phyloP scores from a whole-genome alignment of 2,329 filamentous ascomycete genomes.

The Penicillium sp. region DNA sequence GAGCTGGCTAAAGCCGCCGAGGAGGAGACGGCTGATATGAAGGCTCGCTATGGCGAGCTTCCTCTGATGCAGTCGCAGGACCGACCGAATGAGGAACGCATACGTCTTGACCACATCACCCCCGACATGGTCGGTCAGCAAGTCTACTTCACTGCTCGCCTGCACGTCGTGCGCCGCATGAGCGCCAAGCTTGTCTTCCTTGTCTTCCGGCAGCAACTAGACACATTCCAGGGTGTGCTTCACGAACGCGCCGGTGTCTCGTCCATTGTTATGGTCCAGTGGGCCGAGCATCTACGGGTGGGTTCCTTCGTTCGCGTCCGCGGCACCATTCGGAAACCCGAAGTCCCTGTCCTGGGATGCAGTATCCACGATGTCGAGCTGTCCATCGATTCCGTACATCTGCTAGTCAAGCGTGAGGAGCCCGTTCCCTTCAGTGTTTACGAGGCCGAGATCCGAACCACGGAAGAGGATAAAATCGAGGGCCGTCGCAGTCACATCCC shows the following conservation, averaged over 20 bases:
- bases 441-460: slow-evolving; percentile 67
- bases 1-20: slow-evolving; percentile 51
- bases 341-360: slow-evolving; percentile 74
- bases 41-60: slow-evolving; percentile 61
- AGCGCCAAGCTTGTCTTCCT: slow-evolving; percentile 84
- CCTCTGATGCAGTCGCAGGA: slow-evolving; percentile 63
- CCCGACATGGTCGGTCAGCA: slow-evolving; percentile 60
- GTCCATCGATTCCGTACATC: slow-evolving; percentile 67
- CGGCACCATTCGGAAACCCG: slow-evolving; percentile 73
- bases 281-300: slow-evolving; percentile 79
- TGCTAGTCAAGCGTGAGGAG: slow-evolving; percentile 64
- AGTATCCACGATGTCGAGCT: slow-evolving; percentile 78
- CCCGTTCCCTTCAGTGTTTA: slow-evolving; percentile 71
- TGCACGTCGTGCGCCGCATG: slow-evolving; percentile 80
- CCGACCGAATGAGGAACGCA: slow-evolving; percentile 52
- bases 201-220: slow-evolving; percentile 80
- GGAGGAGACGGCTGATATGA: slow-evolving; percentile 63
- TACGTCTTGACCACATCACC: slow-evolving; percentile 57
- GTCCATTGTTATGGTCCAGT: slow-evolving; percentile 78
- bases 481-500: slow-evolving; percentile 65
- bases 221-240: slow-evolving; percentile 83
- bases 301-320: slow-evolving; percentile 79
- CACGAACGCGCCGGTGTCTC: slow-evolving; percentile 63
- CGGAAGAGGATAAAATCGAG: slow-evolving; percentile 60
- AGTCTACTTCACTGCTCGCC: slow-evolving; percentile 70